Base-by-base conservation (phyloP, 371 early-diverging fungal genomes). In the Circinella umbellata region DNA sequence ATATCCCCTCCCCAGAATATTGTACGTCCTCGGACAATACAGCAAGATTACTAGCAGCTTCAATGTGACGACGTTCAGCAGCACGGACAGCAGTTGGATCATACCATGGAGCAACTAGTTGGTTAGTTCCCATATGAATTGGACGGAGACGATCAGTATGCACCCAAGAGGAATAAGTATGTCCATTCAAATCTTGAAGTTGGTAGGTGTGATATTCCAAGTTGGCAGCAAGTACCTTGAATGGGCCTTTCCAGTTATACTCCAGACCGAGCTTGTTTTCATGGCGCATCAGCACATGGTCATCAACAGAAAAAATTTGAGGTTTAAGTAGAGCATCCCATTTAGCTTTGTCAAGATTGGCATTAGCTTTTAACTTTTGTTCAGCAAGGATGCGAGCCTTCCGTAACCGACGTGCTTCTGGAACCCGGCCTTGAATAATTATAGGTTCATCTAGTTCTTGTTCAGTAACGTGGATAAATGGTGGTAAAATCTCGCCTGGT, bases 281-380 rank as follows among this genome's bases (percentile, higher is more conserved):
- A 14, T 64, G 53, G 3, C 64, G 57, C 47, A 73, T 15, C 13
- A 69, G 51, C 0, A 73, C 73, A n/a, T 60, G 47, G 42, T 73
- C 69, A 42, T 69, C 69, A 64, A 69, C 35, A 3, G 64, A 11
- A n/a, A 69, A 73, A 2, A 18, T 35, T 37, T 64, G 63, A 35
- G 18, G 48, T 37, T 63, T 47, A 2, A 74, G 59, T 3, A 38
- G n/a, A 0, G 69, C 54, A 65, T 74, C 74, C 75, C 73, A 78
- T 2, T 64, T 18, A 8, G 13, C 69, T 53, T 77, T 74, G 62
- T 77, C 77, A 20, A 64, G 38, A 8, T 57, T 53, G 1, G 68
- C 68, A 27, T 65, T 66, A 3, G 63, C 39, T 27, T 63, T 68
- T 46, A 72, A 15, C 4, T 63, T 17, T 1, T 38, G 57, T 62